Evolutionary conservation across 2,329 filamentous ascomycete species (phyloP).

Genomic region (Nemania bipapillata): DNA sequence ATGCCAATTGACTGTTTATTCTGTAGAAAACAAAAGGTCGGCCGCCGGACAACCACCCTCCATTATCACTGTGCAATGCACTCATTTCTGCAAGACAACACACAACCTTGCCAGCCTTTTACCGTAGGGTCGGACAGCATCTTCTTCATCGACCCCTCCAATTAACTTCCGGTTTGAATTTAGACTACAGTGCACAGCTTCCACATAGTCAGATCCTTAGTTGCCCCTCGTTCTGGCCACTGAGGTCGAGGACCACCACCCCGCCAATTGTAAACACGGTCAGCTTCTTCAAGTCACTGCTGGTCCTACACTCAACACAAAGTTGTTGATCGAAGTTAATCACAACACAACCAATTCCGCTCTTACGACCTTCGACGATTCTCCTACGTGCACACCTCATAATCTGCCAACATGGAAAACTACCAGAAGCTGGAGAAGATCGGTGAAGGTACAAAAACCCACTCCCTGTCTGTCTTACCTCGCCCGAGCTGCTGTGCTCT

Average conservation of each 20-base stretch:
- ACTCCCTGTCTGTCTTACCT: constrained; percentile 8
- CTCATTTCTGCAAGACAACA: constrained; percentile 11
- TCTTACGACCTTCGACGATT: constrained; percentile 18
- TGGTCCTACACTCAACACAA: background rate
- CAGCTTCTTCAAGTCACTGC: background rate
- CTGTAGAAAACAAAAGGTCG: background rate
- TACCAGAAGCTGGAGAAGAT: constrained; percentile 98
- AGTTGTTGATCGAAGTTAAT: background rate
- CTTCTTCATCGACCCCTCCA: constrained; percentile 13
- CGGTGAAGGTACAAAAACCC: constrained; percentile 77
- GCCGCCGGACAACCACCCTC: background rate
- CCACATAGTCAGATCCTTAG: constrained; percentile 3
- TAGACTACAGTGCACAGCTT: constrained; percentile 16
- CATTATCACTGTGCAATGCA: background rate
- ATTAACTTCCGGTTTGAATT: constrained; percentile 22
- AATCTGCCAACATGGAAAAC: constrained; percentile 76
- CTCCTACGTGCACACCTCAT: constrained; percentile 20
- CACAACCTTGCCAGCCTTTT: constrained; percentile 21
- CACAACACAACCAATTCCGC: background rate
- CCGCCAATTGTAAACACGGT: constrained; percentile 24
- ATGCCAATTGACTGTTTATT: background rate
- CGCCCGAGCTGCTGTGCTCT: background rate
- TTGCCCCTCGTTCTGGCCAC: constrained; percentile 27
- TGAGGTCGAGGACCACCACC: constrained; percentile 23
- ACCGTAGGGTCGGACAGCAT: constrained; percentile 13